Percentiles rank a stretch among this genome's conserved stretches.
Conservation (phyloP, 2,329 filamentous ascomycete species). For the Nannizziopsis barbatae region DNA sequence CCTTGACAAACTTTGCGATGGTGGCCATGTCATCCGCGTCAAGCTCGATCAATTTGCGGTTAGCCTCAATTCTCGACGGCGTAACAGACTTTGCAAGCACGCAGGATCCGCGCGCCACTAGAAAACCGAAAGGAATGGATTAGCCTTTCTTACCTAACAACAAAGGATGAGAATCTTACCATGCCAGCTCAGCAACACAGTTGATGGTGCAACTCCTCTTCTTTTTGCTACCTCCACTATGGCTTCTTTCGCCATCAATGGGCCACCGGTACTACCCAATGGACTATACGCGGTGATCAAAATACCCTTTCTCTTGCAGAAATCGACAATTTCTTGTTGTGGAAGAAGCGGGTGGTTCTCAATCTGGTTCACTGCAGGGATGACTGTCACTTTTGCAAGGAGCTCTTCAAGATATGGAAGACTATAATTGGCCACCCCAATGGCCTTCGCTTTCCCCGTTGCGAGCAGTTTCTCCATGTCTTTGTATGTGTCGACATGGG, state of each 20-base stretch:
- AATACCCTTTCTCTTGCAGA: constrained; percentile 42
- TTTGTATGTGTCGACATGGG: constrained; percentile 67
- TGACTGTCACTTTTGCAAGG: constrained; percentile 46
- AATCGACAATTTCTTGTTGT: constrained; percentile 43
- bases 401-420: constrained; percentile 45
- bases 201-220: constrained; percentile 30
- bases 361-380: constrained; percentile 67
- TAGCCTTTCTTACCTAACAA: background rate
- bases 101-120: constrained; percentile 14
- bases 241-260: constrained; percentile 33
- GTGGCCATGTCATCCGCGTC: constrained; percentile 29
- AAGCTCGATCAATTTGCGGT: constrained; percentile 31
- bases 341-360: constrained; percentile 64
- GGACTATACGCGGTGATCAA: constrained; percentile 43
- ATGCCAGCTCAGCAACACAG: constrained; percentile 37
- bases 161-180: constrained; percentile 21
- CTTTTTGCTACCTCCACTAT: constrained; percentile 34
- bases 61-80: constrained; percentile 32
- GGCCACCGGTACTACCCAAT: constrained; percentile 34
- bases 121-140: background rate
- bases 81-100: constrained; percentile 21
- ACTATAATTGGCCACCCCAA: constrained; percentile 51
- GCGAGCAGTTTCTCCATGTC: constrained; percentile 50
- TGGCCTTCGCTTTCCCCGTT: constrained; percentile 45
- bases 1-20: constrained; percentile 29